Conservation (phyloP, 2,329 filamentous ascomycete species). For the Aureobasidium sp. region DNA sequence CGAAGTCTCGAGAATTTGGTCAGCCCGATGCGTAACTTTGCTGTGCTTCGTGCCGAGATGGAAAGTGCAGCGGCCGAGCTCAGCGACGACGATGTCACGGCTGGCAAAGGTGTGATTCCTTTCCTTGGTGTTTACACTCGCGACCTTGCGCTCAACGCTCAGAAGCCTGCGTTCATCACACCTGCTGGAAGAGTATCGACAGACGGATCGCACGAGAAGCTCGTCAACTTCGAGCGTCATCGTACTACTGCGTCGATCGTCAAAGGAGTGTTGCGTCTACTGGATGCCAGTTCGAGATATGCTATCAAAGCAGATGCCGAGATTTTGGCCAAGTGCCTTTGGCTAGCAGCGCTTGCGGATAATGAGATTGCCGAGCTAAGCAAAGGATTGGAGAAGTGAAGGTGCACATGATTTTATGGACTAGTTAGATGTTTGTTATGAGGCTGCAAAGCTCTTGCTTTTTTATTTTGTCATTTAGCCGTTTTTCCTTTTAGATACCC, state of each 20-base stretch:
- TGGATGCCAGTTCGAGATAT: constrained; percentile 71
- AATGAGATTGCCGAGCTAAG: constrained; percentile 52
- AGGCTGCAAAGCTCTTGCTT: not conserved
- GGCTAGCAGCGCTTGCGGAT: constrained; percentile 69
- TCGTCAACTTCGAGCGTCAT: constrained; percentile 78
- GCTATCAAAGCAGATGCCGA: constrained; percentile 66
- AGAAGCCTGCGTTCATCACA: constrained; percentile 62
- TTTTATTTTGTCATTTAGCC: not conserved
- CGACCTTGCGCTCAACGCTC: constrained; percentile 72
- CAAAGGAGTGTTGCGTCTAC: constrained; percentile 68
- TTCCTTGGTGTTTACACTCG: constrained; percentile 78
- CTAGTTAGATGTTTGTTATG: not conserved
- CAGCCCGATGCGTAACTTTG: constrained; percentile 69
- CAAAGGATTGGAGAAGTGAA: constrained; percentile 19
- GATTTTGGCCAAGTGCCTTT: constrained; percentile 72
- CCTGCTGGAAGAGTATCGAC: constrained; percentile 27
- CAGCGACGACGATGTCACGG: constrained; percentile 1
- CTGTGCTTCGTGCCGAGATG: constrained; percentile 71
- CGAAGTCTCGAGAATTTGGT: constrained; percentile 62
- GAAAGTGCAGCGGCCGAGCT: constrained; percentile 41
- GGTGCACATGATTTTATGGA: not conserved
- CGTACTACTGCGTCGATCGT: constrained; percentile 67
- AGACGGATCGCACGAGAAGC: constrained; percentile 43
- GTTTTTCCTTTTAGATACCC: not conserved
- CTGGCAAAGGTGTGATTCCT: constrained; percentile 65